These are phyloP conservation scores for Domatiomyces globalis DNA, from an alignment of 2,329 filamentous ascomycete genomes.

Conservation along the genomic window DNA sequence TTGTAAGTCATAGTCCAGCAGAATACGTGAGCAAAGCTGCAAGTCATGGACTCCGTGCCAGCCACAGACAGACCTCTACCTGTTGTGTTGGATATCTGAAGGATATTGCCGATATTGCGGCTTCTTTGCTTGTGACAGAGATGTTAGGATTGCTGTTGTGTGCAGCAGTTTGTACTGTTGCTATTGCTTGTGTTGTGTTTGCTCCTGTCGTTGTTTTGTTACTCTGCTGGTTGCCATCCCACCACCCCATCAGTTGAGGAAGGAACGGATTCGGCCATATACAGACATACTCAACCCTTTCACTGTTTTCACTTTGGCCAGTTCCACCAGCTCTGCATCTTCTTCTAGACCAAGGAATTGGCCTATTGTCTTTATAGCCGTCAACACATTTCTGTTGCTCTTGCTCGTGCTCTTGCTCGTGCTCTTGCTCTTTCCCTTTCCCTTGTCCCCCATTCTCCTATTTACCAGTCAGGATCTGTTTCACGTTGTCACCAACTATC, in stretches of 20 bases:
- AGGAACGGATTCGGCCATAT: background rate
- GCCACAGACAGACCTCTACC: background rate
- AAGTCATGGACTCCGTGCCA: background rate
- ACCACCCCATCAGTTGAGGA: background rate
- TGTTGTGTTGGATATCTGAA: background rate
- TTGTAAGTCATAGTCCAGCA: background rate
- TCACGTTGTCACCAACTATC: background rate
- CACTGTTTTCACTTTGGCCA: background rate
- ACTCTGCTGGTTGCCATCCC: background rate
- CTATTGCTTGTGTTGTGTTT: background rate
- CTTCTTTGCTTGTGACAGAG: too few species aligned
- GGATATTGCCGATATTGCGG: too few species aligned
- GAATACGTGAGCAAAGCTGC: background rate
- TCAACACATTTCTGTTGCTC: background rate
- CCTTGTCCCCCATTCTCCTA: background rate
- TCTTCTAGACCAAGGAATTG: background rate
- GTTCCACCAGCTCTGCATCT: background rate
- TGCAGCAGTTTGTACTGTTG: too few species aligned
- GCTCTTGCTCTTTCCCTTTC: background rate
- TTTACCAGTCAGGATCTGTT: background rate
- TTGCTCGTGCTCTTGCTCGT: background rate
- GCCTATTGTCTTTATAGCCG: background rate
- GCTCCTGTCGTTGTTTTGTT: background rate
- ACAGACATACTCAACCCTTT: background rate
- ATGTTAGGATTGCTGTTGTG: background rate